These are phyloP conservation scores for Xylariaceae sp. DNA, from an alignment of 2,329 filamentous ascomycete genomes.

Conservation along the genomic window DNA sequence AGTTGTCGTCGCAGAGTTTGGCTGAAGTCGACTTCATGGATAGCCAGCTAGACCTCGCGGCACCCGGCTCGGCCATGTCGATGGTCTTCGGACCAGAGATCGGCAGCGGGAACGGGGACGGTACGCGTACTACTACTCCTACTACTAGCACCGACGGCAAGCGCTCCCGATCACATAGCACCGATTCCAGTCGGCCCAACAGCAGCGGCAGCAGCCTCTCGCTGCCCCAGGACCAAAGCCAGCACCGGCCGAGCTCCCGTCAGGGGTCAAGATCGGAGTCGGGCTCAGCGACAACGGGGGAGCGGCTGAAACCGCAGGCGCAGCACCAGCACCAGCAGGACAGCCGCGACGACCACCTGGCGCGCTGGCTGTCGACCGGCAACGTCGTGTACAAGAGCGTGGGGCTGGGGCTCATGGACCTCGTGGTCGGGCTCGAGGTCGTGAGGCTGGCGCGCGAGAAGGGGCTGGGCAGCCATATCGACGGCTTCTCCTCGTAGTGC, in stretches of 20 bases:
- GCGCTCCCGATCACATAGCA: too few relatives aligned
- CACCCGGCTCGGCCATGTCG: conserved; percentile 44
- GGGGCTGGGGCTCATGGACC: conserved; percentile 67
- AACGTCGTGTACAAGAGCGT: conserved; percentile 73
- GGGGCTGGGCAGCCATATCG: conserved; percentile 56
- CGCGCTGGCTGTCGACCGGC: conserved; percentile 60
- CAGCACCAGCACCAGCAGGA: conserved; percentile 39
- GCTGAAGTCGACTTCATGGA: conserved; percentile 40
- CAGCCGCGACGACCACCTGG: conserved; percentile 53
- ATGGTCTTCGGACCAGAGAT: conserved; percentile 40
- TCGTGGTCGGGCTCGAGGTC: conserved; percentile 62
- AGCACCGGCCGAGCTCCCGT: conserved; percentile 38
- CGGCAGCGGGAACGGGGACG: conserved; percentile 23
- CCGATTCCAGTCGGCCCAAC: conserved; percentile 32
- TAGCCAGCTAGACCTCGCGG: conserved; percentile 33
- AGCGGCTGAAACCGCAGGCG: conserved; percentile 5
- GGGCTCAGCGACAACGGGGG: conserved; percentile 15
- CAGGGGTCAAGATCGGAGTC: too few relatives aligned
- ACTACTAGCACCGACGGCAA: too few relatives aligned
- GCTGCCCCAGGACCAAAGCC: conserved; percentile 20
- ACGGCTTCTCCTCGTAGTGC: conserved; percentile 49
- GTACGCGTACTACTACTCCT: too few relatives aligned
- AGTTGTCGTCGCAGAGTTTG: conserved; percentile 24
- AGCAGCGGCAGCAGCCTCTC: conserved; percentile 24
- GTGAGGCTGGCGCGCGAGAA: conserved; percentile 58